Percentiles rank a stretch among this genome's conserved stretches.
Evolutionary conservation across 306 rosid species (phyloP).

Genomic region (Fragaria iinumae): DNA sequence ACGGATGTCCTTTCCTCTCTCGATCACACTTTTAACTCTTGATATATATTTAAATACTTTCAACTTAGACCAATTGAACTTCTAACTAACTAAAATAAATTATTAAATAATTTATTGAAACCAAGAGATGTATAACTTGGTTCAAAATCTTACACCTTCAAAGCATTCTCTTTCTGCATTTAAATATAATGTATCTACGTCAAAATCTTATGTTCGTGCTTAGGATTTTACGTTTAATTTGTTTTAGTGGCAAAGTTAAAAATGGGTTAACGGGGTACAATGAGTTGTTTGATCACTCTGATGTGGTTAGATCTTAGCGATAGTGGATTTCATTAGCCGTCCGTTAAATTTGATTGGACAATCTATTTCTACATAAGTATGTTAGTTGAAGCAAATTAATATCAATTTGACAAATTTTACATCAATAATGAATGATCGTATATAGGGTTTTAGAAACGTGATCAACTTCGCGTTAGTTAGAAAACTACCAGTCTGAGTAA

Average conservation of each 20-base stretch:
- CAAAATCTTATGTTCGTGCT: background rate
- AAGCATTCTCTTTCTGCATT: too few species aligned
- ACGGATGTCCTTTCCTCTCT: too few species aligned
- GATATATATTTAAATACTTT: too few species aligned
- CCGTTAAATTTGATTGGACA: background rate
- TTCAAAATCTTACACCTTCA: too few species aligned
- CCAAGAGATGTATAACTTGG: too few species aligned
- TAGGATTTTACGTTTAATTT: background rate
- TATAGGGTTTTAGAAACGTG: background rate
- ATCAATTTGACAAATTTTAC: background rate
- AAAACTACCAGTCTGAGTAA: background rate
- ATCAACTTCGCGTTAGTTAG: background rate
- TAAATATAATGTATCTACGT: too few species aligned
- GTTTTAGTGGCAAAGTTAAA: background rate
- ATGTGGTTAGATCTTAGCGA: background rate
- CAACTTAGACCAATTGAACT: too few species aligned
- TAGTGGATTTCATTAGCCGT: background rate
- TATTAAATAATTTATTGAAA: too few species aligned
- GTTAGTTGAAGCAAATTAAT: slow-evolving; percentile 17
- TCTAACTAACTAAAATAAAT: too few species aligned
- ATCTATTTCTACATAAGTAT: background rate
- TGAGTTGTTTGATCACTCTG: background rate
- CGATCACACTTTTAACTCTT: too few species aligned
- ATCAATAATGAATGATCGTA: background rate
- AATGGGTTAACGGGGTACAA: background rate